Percentiles rank a stretch among this genome's conserved stretches.
These are phyloP conservation scores for sweet orange (Citrus sinensis) DNA, from an alignment of 345 rosid genomes.

Conservation along the genomic window DNA sequence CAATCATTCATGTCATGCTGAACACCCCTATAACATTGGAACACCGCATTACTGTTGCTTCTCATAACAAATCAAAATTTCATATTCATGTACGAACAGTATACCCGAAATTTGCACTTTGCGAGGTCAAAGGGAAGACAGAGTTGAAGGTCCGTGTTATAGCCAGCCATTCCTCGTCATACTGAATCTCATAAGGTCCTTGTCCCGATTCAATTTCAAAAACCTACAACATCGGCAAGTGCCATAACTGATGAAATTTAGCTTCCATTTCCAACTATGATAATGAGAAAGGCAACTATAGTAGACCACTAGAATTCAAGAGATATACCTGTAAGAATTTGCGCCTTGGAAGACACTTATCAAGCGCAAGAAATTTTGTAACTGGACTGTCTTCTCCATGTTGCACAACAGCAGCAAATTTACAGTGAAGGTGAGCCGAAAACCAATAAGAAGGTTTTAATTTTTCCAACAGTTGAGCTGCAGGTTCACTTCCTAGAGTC, in stretches of 20 bases:
- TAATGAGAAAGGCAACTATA: conserved; percentile 4
- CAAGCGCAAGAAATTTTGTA: conserved; percentile 90
- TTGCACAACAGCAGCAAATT: conserved; percentile 82
- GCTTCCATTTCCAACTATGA: conserved; percentile 22
- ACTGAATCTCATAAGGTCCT: conserved; percentile 69
- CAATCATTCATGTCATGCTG: conserved; percentile 54
- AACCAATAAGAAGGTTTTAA: conserved; percentile 85
- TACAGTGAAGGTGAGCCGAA: conserved; percentile 93
- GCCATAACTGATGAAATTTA: conserved; percentile 12
- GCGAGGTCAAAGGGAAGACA: conserved; percentile 57
- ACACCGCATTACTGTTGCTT: neutral
- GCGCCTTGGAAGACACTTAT: conserved; percentile 74
- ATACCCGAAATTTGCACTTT: conserved; percentile 53
- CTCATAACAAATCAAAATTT: neutral
- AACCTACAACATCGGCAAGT: conserved; percentile 39
- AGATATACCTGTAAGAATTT: conserved; percentile 66
- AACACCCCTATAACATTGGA: conserved; percentile 35
- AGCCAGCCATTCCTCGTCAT: conserved; percentile 90
- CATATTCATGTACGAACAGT: conserved; percentile 5
- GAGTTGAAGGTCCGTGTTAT: conserved; percentile 65
- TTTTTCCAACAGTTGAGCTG: conserved; percentile 75
- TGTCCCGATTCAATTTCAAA: conserved; percentile 77
- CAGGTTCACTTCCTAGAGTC: conserved; percentile 87
- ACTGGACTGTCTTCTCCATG: conserved; percentile 67
- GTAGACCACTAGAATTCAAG: conserved; percentile 8